Evolutionary conservation across 805 yeast genomes (phyloP).

Genomic region (Danielozyma ontarioensis): DNA sequence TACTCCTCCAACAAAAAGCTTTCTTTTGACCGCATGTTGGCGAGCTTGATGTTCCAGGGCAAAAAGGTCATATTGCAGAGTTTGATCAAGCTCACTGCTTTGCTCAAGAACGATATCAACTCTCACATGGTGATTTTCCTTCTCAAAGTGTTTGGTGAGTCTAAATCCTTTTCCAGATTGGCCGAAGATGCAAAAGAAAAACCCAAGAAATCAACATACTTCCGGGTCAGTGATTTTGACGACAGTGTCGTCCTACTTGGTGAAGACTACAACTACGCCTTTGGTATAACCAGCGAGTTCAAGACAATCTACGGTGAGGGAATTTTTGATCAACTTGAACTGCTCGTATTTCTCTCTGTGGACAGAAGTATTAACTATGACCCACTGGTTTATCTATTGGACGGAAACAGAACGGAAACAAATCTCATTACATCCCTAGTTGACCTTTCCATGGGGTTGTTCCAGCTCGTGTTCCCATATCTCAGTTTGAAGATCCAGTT

Average conservation of each 20-base stretch:
- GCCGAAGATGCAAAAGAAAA: not conserved
- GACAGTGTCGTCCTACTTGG: conserved; percentile 27
- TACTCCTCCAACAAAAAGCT: conserved; percentile 13
- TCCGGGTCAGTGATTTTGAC: conserved; percentile 19
- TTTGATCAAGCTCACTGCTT: conserved; percentile 25
- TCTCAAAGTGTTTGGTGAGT: conserved; percentile 32
- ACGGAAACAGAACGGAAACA: conserved; percentile 22
- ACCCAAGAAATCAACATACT: not conserved
- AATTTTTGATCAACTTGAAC: conserved; percentile 22
- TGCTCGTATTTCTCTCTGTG: conserved; percentile 12
- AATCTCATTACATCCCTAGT: conserved; percentile 40
- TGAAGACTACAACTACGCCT: conserved; percentile 45
- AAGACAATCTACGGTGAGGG: conserved; percentile 8
- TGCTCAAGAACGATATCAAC: conserved; percentile 34
- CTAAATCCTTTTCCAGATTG: conserved; percentile 21
- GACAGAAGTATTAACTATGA: conserved; percentile 29
- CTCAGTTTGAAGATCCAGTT: conserved; percentile 77
- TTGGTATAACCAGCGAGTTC: conserved; percentile 52
- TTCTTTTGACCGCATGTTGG: conserved; percentile 20
- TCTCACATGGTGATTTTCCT: conserved; percentile 38
- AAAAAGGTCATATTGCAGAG: conserved; percentile 34
- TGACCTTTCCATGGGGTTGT: conserved; percentile 76
- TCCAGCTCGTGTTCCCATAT: conserved; percentile 63
- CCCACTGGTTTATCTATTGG: conserved; percentile 21
- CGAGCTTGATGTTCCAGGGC: conserved; percentile 29